Percentiles rank a stretch among this genome's conserved stretches.
phyloP scores from a whole-genome alignment of 2,329 filamentous ascomycete genomes.

The Calonectria pseudoturangicola region DNA sequence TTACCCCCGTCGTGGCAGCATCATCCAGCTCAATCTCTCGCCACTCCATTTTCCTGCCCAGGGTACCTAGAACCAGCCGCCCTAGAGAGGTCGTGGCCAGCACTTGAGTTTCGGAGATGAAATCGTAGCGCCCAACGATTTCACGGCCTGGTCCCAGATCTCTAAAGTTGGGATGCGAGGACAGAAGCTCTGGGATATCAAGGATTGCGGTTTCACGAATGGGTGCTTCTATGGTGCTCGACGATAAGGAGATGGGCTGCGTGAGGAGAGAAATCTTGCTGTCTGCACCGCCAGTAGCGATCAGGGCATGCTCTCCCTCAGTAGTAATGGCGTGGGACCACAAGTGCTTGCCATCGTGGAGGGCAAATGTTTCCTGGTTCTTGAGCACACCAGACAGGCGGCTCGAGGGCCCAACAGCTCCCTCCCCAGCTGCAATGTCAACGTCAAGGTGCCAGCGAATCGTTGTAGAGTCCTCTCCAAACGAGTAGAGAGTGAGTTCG shows the following conservation, averaged over 20 bases:
- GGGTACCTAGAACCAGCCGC: conserved; percentile 70
- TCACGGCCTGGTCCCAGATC: conserved; percentile 55
- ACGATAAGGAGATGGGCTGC: conserved; percentile 17
- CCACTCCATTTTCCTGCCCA: conserved; percentile 63
- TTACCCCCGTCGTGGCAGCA: conserved; percentile 61
- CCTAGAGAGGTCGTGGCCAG: conserved; percentile 78
- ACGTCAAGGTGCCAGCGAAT: conserved; percentile 80
- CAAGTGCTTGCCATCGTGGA: conserved; percentile 91
- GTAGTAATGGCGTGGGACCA: conserved; percentile 80
- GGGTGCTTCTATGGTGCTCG: neutral
- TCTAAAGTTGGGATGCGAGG: conserved; percentile 39
- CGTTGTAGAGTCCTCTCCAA: conserved; percentile 88
- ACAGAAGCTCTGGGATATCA: conserved; percentile 59
- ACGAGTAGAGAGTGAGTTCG: conserved; percentile 78
- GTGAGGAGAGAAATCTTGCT: conserved; percentile 76
- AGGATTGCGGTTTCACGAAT: conserved; percentile 48
- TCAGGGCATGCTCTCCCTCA: conserved; percentile 58
- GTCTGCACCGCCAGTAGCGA: conserved; percentile 91
- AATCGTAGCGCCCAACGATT: conserved; percentile 78
- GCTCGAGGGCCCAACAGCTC: neutral
- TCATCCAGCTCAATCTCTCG: conserved; percentile 62
- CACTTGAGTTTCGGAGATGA: conserved; percentile 71
- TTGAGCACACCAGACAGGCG: conserved; percentile 60
- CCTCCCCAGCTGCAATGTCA: conserved; percentile 32
- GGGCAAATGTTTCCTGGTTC: conserved; percentile 74